Evolutionary conservation across 306 rosid genomes (phyloP).

Genomic region (Pueraria montana): DNA sequence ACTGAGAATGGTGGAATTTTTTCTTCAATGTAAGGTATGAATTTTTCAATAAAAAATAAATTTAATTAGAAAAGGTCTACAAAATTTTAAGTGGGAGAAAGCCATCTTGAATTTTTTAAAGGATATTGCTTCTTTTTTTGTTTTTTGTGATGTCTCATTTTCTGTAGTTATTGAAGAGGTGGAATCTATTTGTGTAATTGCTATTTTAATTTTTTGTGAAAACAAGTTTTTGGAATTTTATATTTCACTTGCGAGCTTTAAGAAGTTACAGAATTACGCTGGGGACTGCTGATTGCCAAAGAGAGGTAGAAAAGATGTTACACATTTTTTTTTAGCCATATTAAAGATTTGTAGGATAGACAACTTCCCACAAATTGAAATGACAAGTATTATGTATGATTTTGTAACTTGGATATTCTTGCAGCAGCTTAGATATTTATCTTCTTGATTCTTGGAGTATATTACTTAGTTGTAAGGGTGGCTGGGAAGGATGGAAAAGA

Average conservation of each 20-base stretch:
- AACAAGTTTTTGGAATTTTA: not conserved
- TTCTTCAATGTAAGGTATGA: not conserved
- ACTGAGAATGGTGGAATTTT: not conserved
- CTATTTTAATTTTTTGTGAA: not conserved
- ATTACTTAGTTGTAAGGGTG: not conserved
- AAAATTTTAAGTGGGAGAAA: not conserved
- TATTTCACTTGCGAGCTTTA: not conserved
- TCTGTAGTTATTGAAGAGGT: not conserved
- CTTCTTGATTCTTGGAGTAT: conserved; percentile 23
- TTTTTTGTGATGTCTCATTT: conserved; percentile 2
- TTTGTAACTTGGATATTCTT: conserved; percentile 32
- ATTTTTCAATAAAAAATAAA: too few relatives aligned
- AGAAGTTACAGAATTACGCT: conserved; percentile 6
- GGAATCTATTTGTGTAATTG: conserved; percentile 10
- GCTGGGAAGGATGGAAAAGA: conserved; percentile 1
- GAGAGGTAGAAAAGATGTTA: too few relatives aligned
- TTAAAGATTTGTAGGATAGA: conserved; percentile 10
- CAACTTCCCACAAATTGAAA: conserved; percentile 6
- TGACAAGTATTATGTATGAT: conserved; percentile 1
- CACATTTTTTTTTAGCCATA: not conserved
- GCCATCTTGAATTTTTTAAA: conserved; percentile 1
- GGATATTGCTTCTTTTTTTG: conserved; percentile 14
- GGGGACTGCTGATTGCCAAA: not conserved
- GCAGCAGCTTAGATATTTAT: not conserved
- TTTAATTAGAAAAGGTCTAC: too few relatives aligned